Evolutionary conservation across 148 eudicot genomes (phyloP).

Genomic region (Dysphania ambrosioides): DNA sequence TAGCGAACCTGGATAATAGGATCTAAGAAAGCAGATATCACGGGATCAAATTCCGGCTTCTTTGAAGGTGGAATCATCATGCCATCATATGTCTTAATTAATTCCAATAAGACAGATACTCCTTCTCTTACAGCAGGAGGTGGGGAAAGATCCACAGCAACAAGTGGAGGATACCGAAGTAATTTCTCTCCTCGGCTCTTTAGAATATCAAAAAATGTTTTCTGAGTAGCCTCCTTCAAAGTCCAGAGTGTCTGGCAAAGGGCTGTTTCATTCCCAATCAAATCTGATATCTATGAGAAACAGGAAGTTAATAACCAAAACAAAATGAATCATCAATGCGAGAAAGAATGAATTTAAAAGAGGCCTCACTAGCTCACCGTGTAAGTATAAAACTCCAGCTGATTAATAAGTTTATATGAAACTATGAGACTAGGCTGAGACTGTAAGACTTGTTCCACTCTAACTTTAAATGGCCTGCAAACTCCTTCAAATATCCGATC

Average conservation of each 20-base stretch:
- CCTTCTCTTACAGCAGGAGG: slow-evolving; percentile 92
- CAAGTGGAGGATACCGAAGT: slow-evolving; percentile 85
- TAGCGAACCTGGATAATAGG: slow-evolving; percentile 82
- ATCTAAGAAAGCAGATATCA: slow-evolving; percentile 87
- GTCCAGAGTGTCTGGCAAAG: slow-evolving; percentile 87
- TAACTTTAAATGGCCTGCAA: slow-evolving; percentile 95
- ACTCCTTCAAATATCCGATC: slow-evolving; percentile 99
- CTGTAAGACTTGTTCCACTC: slow-evolving; percentile 98
- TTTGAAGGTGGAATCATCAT: slow-evolving; percentile 89
- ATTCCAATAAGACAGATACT: slow-evolving; percentile 79
- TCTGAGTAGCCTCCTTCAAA: slow-evolving; percentile 92
- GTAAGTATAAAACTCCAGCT: slow-evolving; percentile 87
- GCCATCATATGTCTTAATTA: slow-evolving; percentile 76
- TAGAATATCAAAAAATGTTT: slow-evolving; percentile 84
- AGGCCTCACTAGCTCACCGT: slow-evolving; percentile 56
- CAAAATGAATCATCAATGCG: neutral
- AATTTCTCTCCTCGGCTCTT: slow-evolving; percentile 94
- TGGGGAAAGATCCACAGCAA: slow-evolving; percentile 90
- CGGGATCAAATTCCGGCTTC: slow-evolving; percentile 71
- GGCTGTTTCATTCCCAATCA: slow-evolving; percentile 88
- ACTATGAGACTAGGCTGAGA: slow-evolving; percentile 91
- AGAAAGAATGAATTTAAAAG: neutral
- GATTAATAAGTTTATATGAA: slow-evolving; percentile 85
- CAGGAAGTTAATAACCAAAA: neutral
- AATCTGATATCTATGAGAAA: slow-evolving; percentile 63